A percentile compares a stretch with the other conserved stretches of the same genome.
These are phyloP conservation scores for Actinomortierella ambigua DNA, from an alignment of 371 early-diverging fungal genomes.

Conservation along the genomic window DNA sequence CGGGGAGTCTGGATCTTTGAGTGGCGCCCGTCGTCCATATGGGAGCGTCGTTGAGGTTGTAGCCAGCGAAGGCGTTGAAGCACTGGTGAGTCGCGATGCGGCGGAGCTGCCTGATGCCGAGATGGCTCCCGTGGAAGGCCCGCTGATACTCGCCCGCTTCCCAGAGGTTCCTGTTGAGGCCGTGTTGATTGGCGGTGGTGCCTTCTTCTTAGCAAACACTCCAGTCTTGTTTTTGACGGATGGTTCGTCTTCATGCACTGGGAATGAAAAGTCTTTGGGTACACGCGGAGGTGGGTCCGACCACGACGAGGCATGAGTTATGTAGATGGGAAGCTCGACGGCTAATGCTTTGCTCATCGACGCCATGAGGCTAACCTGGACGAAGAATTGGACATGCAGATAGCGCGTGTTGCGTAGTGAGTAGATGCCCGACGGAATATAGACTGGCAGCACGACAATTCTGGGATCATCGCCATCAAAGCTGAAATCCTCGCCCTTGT, in stretches of 20 bases:
- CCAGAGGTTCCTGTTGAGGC: no score
- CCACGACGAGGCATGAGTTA: constrained; percentile 48
- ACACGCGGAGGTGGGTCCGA: constrained; percentile 44
- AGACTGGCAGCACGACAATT: constrained; percentile 28
- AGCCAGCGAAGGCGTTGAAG: no score
- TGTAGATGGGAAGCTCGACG: constrained; percentile 45
- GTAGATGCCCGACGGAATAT: constrained; percentile 39
- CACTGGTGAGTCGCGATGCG: no score
- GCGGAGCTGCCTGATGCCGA: no score
- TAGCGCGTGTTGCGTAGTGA: constrained; percentile 33
- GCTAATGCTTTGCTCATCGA: constrained; percentile 44
- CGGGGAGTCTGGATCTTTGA: constrained; percentile 38
- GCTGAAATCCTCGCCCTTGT: constrained; percentile 39
- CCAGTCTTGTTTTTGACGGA: constrained; percentile 39
- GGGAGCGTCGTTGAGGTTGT: no score
- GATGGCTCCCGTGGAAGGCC: no score
- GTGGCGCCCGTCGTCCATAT: constrained; percentile 13
- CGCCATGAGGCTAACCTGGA: constrained; percentile 42
- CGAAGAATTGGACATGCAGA: constrained; percentile 39
- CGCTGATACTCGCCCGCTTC: no score
- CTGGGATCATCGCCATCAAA: constrained; percentile 36
- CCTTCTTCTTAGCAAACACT: constrained; percentile 31
- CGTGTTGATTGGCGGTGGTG: not conserved
- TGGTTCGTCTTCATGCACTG: constrained; percentile 29
- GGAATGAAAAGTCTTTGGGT: constrained; percentile 34